Conservation (phyloP, 495 filamentous ascomycete species). For the Talaromyces nanjingensis region DNA sequence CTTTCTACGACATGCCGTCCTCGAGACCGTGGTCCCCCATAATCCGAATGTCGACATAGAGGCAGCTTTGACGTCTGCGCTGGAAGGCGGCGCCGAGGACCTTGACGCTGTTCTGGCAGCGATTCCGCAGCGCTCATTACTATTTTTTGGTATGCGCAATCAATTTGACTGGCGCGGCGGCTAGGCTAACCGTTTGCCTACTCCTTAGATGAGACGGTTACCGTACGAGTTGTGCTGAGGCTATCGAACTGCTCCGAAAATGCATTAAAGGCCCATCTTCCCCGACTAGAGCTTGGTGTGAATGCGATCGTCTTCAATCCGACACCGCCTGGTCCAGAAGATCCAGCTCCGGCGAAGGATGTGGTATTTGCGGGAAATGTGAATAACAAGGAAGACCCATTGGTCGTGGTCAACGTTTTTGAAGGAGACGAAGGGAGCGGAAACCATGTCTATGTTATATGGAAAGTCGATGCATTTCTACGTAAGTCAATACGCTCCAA, state of each 20-base stretch:
- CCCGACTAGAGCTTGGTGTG: constrained; percentile 57
- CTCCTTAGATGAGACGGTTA: constrained; percentile 71
- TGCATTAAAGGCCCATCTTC: constrained; percentile 51
- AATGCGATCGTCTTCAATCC: constrained; percentile 67
- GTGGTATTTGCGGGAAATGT: constrained; percentile 58
- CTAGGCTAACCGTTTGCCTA: constrained; percentile 44
- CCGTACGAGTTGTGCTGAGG: constrained; percentile 64
- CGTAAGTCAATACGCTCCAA: constrained; percentile 26
- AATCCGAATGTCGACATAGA: constrained; percentile 60
- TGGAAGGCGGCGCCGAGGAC: constrained; percentile 40
- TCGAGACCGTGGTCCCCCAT: constrained; percentile 74
- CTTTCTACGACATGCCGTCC: constrained; percentile 63
- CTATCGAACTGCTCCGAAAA: constrained; percentile 56
- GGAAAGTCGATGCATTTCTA: constrained; percentile 74
- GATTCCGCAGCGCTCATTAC: constrained; percentile 44
- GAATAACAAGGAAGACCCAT: constrained; percentile 51
- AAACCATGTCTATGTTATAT: constrained; percentile 65
- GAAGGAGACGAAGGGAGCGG: constrained; percentile 46
- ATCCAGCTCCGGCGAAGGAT: constrained; percentile 50
- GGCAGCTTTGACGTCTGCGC: constrained; percentile 42
- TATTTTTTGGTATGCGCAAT: constrained; percentile 63
- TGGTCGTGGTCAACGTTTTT: constrained; percentile 50
- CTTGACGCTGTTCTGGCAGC: constrained; percentile 39
- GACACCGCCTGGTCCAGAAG: constrained; percentile 35
- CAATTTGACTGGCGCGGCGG: constrained; percentile 14